A percentile compares a stretch with the other conserved stretches of the same genome.
Conservation (phyloP, 2,329 filamentous ascomycete genomes). For the Colletotrichum sp. region DNA sequence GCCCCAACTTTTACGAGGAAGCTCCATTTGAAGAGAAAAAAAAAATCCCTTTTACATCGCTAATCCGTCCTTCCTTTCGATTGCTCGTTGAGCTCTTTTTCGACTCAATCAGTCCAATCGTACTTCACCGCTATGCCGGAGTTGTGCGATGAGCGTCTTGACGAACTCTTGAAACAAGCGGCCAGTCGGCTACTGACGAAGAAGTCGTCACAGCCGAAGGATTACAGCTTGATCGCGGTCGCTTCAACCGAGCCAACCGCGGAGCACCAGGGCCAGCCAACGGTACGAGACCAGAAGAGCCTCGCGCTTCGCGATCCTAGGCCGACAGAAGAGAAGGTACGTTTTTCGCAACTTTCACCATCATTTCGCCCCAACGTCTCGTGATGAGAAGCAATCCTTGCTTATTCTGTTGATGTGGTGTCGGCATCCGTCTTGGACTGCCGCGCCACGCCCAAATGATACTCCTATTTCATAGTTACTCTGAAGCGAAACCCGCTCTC, state of each 20-base stretch:
- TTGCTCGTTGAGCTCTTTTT: not conserved
- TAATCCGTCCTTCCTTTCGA: not conserved
- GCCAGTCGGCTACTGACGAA: conserved; percentile 18
- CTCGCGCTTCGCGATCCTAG: conserved; percentile 17
- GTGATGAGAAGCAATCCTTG: conserved; percentile 47
- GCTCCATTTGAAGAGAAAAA: not conserved
- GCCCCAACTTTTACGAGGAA: not conserved
- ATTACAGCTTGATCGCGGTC: conserved; percentile 13
- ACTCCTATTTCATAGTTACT: conserved; percentile 74
- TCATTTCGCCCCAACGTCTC: not conserved
- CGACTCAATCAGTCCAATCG: not conserved
- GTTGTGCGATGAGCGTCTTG: conserved; percentile 20
- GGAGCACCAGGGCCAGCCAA: not conserved
- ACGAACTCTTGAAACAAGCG: conserved; percentile 20
- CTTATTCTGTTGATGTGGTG: conserved; percentile 28
- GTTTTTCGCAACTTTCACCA: not conserved
- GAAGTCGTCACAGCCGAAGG: not conserved
- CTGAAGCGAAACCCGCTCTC: conserved; percentile 53
- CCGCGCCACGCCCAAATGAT: conserved; percentile 61
- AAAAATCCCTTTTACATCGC: not conserved
- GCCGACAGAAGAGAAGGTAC: conserved; percentile 7
- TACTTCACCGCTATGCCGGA: conserved; percentile 22
- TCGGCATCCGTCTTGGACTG: conserved; percentile 45
- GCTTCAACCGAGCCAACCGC: not conserved
- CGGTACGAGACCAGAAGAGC: not conserved